phyloP scores from a whole-genome alignment of 805 yeast genomes.

The Ogataea minuta region DNA sequence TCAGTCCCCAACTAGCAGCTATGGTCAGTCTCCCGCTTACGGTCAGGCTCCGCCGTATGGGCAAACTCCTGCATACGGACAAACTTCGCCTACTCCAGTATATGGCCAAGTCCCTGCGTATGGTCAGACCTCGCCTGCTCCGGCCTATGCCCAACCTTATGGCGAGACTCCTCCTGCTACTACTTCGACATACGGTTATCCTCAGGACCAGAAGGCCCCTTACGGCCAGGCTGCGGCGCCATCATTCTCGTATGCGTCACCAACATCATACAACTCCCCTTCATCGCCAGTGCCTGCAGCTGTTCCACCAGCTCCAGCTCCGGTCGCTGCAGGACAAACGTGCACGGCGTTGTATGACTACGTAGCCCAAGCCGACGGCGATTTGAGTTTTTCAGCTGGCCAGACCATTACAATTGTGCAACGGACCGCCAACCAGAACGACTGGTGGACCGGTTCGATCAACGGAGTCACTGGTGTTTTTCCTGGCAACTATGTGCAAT shows the following conservation, averaged over 20 bases:
- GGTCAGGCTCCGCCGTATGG: conserved; percentile 30
- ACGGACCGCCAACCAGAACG: conserved; percentile 79
- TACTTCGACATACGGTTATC: conserved; percentile 24
- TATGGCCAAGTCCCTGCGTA: conserved; percentile 29
- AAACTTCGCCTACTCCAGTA: conserved; percentile 10
- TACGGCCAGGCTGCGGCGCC: conserved; percentile 28
- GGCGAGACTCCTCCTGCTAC: conserved; percentile 33
- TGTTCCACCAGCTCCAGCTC: not conserved
- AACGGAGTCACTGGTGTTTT: conserved; percentile 89
- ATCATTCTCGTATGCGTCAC: conserved; percentile 23
- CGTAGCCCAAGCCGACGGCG: conserved; percentile 91
- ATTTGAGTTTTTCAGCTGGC: conserved; percentile 84
- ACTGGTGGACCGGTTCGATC: conserved; percentile 95
- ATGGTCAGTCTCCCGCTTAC: conserved; percentile 24
- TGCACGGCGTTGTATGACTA: conserved; percentile 93
- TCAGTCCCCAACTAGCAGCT: conserved; percentile 12
- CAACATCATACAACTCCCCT: conserved; percentile 32
- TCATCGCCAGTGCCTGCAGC: conserved; percentile 35
- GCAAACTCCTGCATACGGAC: conserved; percentile 32
- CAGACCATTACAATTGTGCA: conserved; percentile 79
- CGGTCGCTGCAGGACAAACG: conserved; percentile 41
- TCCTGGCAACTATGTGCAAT: conserved; percentile 94
- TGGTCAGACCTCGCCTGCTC: conserved; percentile 25
- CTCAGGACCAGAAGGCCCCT: conserved; percentile 25
- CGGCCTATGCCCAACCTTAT: conserved; percentile 34